Evolutionary conservation across 192 early-diverging fungal species (phyloP).

Genomic region (Kickxella alabastrina): DNA sequence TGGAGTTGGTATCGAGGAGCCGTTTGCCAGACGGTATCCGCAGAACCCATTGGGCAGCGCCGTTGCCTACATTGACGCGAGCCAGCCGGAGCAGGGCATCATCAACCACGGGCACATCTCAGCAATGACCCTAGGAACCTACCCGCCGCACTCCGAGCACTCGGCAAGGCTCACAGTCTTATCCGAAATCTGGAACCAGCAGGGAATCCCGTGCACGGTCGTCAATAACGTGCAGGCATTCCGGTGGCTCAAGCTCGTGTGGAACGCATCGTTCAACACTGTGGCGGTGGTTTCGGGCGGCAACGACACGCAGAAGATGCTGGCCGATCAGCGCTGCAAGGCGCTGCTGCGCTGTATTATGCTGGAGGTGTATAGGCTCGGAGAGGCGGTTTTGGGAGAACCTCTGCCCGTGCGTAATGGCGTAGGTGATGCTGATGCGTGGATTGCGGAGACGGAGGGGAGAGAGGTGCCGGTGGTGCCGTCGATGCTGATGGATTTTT

Average conservation of each 20-base stretch:
- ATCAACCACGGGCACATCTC: constrained; percentile 53
- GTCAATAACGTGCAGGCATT: constrained; percentile 58
- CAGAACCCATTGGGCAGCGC: constrained; percentile 57
- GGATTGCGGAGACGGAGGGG: constrained; percentile 22
- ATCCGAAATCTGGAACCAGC: constrained; percentile 38
- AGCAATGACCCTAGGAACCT: constrained; percentile 41
- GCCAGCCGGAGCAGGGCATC: constrained; percentile 52
- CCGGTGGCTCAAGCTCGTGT: constrained; percentile 70
- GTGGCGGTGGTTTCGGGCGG: constrained; percentile 60
- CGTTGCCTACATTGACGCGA: constrained; percentile 63
- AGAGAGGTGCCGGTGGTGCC: constrained; percentile 31
- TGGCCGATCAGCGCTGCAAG: constrained; percentile 48
- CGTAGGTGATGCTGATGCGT: constrained; percentile 26
- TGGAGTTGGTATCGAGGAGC: constrained; percentile 65
- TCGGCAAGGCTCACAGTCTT: constrained; percentile 29
- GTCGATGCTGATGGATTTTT: constrained; percentile 62
- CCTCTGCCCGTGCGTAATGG: constrained; percentile 22
- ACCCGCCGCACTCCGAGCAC: background rate
- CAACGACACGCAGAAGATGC: constrained; percentile 55
- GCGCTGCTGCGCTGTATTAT: constrained; percentile 47
- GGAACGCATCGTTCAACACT: constrained; percentile 70
- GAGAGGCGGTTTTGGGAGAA: constrained; percentile 46
- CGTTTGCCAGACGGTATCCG: constrained; percentile 57
- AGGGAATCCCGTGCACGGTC: constrained; percentile 36
- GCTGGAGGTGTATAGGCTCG: constrained; percentile 56